Evolutionary conservation across 768 basidiomycete genomes (phyloP), one percentile per base, ranked within the genome.

Genomic region (Hygrocybe coccinea): DNA sequence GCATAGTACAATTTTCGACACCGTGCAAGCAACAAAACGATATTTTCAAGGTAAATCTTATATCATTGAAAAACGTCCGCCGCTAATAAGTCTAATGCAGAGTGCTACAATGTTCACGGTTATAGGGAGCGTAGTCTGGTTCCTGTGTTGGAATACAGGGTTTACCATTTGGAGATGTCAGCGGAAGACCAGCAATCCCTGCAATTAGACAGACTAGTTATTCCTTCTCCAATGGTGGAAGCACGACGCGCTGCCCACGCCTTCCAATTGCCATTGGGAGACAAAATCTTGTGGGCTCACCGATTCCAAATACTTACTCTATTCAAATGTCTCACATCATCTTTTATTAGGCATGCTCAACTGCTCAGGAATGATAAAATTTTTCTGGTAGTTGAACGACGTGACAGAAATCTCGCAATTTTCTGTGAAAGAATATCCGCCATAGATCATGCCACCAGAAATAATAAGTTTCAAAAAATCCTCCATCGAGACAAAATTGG

Each of bases 401-500:
- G 62, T 7, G 19, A 47, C 0, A 72, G 71, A 8, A 64, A 69
- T 25, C 34, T 79, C 15, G 61, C 52, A 21, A 63, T 83, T 2
- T 81, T 69, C 52, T 56, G 77, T 14, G 81, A 81, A 1, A 24
- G 25, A 0, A 52, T 74, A 1, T 35, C 55, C 1, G 56, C 39
- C 11, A 66, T 83, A 8, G 66, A 68, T 0, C 53, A 64, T 11
- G 70, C 74, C 0, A 60, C 80, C 10, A 14, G 37, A 0, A 62
- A 62, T 5, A 37, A 57, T 4, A 54, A 61, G 1, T 52, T 56
- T 5, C 64, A 68, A 35, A 75, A 75, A 48, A 35, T n/a, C 0
- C 62, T 83, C 14, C 70, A 74, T 52, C 72, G 70, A 5, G 75
- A 78, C 56, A 81, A 76, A 60, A 71, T 82, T 12, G 81, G 79